A percentile compares a stretch with the other conserved stretches of the same genome.
phyloP scores from a whole-genome alignment of 2,329 filamentous ascomycete species.

The Diplodia mutila region DNA sequence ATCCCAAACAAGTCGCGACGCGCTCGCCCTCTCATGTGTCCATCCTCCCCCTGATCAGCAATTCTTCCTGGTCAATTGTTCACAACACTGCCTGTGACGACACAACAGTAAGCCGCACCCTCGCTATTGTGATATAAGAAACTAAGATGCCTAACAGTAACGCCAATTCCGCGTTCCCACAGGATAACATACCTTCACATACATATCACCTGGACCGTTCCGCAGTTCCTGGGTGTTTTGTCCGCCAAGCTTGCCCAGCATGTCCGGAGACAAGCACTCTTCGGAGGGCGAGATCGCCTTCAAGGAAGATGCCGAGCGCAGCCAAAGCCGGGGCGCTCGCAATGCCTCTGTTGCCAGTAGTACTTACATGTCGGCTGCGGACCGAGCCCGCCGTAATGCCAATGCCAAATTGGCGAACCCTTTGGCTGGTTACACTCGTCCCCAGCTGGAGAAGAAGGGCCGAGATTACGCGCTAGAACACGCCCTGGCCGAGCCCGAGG shows the following conservation, averaged over 20 bases:
- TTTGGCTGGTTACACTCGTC: constrained; percentile 52
- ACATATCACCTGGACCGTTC: neutral
- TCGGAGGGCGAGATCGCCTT: constrained; percentile 29
- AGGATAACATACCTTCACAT: neutral
- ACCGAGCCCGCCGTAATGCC: constrained; percentile 40
- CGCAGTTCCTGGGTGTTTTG: neutral
- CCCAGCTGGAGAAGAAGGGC: constrained; percentile 60
- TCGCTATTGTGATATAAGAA: neutral
- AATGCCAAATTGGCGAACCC: constrained; percentile 60
- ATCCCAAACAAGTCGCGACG: neutral
- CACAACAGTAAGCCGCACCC: constrained; percentile 3
- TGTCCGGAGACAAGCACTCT: constrained; percentile 25
- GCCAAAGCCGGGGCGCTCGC: constrained; percentile 20
- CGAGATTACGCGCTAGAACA: constrained; percentile 62
- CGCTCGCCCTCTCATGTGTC: too few species aligned
- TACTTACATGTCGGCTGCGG: constrained; percentile 40
- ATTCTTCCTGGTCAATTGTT: neutral
- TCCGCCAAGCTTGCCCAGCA: constrained; percentile 14
- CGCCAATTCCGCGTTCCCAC: neutral
- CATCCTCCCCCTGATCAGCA: neutral
- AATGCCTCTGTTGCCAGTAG: constrained; percentile 30
- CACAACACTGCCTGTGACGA: neutral
- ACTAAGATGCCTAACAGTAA: neutral
- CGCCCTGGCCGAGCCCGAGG: constrained; percentile 42
- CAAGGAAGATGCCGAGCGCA: constrained; percentile 23